phyloP scores from a whole-genome alignment of 2,329 filamentous ascomycete species.

The Ophiostoma perfectum region DNA sequence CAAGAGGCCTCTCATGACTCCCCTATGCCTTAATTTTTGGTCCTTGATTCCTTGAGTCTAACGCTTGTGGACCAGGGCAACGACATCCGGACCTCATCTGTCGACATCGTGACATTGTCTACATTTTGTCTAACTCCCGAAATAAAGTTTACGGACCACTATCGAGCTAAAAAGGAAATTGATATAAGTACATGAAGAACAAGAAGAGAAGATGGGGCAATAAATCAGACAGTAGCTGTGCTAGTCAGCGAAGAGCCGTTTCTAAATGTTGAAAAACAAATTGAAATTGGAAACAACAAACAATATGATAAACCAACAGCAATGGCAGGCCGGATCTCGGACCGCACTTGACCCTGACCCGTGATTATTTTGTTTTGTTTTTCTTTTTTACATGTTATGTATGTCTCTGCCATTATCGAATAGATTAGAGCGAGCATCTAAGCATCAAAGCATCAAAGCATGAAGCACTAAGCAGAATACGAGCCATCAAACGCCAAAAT shows the following conservation, averaged over 20 bases:
- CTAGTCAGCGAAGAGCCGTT: neutral
- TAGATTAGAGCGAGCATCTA: neutral
- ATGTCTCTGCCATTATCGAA: neutral
- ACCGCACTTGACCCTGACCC: neutral
- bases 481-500: neutral
- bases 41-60: neutral
- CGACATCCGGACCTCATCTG: neutral
- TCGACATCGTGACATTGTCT: neutral
- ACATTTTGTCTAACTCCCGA: neutral
- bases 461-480: neutral
- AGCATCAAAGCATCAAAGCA: neutral
- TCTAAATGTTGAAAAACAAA: neutral
- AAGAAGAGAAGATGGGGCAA: too few species aligned
- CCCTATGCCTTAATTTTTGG: neutral
- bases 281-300: neutral
- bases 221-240: too few species aligned
- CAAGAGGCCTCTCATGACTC: neutral
- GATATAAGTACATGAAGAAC: too few species aligned
- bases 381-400: neutral
- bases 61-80: neutral
- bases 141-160: neutral
- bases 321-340: neutral
- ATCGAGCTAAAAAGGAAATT: neutral
- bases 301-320: neutral
- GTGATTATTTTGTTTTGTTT: neutral